Evolutionary conservation across 2,329 filamentous ascomycete species (phyloP).

Genomic region (Cryoendolithus antarcticus): DNA sequence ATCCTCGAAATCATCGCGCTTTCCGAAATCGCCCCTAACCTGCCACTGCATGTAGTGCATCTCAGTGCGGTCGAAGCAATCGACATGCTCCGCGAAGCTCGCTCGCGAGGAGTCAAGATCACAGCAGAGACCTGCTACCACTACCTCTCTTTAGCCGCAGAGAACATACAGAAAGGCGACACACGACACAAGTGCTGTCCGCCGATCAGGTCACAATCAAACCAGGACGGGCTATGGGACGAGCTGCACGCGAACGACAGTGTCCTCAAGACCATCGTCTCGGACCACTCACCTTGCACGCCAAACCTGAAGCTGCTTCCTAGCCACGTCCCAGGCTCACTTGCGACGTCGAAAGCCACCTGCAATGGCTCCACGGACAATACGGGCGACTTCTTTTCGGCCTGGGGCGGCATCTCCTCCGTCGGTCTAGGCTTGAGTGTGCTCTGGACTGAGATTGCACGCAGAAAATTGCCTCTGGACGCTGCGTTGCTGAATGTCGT

Average conservation of each 20-base stretch:
- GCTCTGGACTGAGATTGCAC: conserved; percentile 63
- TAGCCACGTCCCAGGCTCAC: conserved; percentile 44
- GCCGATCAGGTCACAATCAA: conserved; percentile 68
- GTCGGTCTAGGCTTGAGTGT: conserved; percentile 89
- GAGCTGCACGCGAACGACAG: conserved; percentile 55
- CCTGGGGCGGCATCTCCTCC: conserved; percentile 92
- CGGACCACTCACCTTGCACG: conserved; percentile 92
- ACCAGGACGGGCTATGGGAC: conserved; percentile 77
- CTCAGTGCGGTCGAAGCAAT: conserved; percentile 82
- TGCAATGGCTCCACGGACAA: conserved; percentile 27
- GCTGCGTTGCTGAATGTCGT: conserved; percentile 65
- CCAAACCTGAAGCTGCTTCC: conserved; percentile 86
- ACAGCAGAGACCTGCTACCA: conserved; percentile 94
- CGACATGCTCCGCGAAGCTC: conserved; percentile 63
- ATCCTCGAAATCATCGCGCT: conserved; percentile 76
- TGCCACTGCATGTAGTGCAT: conserved; percentile 88
- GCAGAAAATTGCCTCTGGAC: conserved; percentile 41
- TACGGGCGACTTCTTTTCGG: conserved; percentile 80
- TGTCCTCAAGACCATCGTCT: conserved; percentile 83
- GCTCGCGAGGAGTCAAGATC: conserved; percentile 64
- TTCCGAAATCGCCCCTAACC: conserved; percentile 63
- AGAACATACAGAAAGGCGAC: conserved; percentile 71
- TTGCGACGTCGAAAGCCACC: conserved; percentile 17
- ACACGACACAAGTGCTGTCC: conserved; percentile 93
- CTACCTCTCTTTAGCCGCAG: conserved; percentile 74